These are phyloP conservation scores for Didymella pomorum DNA, from an alignment of 2,329 filamentous ascomycete species.

Conservation along the genomic window DNA sequence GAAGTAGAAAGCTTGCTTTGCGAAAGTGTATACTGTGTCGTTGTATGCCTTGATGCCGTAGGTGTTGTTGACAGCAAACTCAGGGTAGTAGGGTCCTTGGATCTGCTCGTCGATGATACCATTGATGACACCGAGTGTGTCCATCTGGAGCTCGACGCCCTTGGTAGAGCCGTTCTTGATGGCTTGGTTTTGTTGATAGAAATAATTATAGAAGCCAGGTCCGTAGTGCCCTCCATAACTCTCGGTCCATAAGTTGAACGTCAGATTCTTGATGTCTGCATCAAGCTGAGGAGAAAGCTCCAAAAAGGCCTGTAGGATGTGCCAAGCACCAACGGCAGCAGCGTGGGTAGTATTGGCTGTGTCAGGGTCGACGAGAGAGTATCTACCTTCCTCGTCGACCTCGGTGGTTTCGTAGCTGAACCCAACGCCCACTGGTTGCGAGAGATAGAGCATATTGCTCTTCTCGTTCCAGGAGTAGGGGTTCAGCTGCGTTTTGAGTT, in stretches of 20 bases:
- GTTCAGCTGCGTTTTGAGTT: slow-evolving; percentile 47
- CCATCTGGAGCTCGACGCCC: slow-evolving; percentile 61
- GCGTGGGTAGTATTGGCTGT: slow-evolving; percentile 45
- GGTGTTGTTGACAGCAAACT: slow-evolving; percentile 60
- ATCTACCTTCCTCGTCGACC: slow-evolving; percentile 37
- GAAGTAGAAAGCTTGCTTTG: slow-evolving; percentile 56
- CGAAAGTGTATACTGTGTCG: slow-evolving; percentile 55
- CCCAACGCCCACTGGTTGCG: slow-evolving; percentile 43
- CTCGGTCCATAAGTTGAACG: slow-evolving; percentile 60
- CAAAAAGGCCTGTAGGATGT: slow-evolving; percentile 48
- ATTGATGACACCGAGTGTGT: slow-evolving; percentile 64
- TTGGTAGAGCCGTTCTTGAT: slow-evolving; percentile 58
- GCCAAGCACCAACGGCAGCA: slow-evolving; percentile 48
- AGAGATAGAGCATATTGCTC: slow-evolving; percentile 35
- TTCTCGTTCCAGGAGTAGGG: slow-evolving; percentile 52
- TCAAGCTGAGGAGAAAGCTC: slow-evolving; percentile 55
- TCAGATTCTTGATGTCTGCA: slow-evolving; percentile 59
- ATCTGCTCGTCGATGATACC: slow-evolving; percentile 62
- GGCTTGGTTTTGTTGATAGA: slow-evolving; percentile 63
- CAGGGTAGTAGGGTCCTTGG: slow-evolving; percentile 57
- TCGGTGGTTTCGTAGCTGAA: slow-evolving; percentile 50
- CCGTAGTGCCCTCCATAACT: slow-evolving; percentile 59
- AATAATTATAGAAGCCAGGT: slow-evolving; percentile 63
- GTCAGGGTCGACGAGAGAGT: slow-evolving; percentile 43
- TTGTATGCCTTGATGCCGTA: slow-evolving; percentile 61